phyloP scores from a whole-genome alignment of 345 rosid genomes.

The Eucalyptus sp. region DNA sequence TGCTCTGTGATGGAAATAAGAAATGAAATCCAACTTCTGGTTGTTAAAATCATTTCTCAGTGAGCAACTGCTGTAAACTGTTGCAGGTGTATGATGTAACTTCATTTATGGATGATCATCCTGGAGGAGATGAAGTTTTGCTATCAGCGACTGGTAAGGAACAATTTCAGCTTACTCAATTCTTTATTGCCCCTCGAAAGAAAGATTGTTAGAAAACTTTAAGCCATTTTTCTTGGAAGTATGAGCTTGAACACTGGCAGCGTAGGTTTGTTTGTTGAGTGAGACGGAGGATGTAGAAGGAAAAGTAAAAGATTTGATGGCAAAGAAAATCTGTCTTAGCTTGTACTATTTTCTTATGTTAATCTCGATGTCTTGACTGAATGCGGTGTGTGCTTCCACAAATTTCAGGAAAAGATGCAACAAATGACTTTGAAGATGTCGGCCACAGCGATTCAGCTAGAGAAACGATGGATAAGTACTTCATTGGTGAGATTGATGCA shows the following conservation, averaged over 20 bases:
- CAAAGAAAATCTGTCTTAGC: neutral
- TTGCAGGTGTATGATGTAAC: conserved; percentile 90
- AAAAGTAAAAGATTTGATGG: neutral
- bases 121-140: conserved; percentile 97
- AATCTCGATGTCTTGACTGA: neutral
- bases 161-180: neutral
- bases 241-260: neutral
- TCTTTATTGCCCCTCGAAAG: neutral
- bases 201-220: neutral
- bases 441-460: conserved; percentile 95
- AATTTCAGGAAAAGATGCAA: conserved; percentile 76
- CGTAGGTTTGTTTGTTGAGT: neutral
- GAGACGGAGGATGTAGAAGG: neutral
- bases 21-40: neutral
- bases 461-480: conserved; percentile 64
- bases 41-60: neutral
- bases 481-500: conserved; percentile 63
- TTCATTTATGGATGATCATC: conserved; percentile 97
- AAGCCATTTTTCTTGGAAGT: neutral
- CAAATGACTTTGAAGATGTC: conserved; percentile 85
- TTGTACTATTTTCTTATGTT: neutral
- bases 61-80: neutral
- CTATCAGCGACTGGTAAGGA: conserved; percentile 72
- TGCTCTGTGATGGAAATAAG: neutral
- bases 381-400: neutral